Evolutionary conservation across 1,284 basidiomycete species (phyloP).

Genomic region (Porogramme epimiltina): DNA sequence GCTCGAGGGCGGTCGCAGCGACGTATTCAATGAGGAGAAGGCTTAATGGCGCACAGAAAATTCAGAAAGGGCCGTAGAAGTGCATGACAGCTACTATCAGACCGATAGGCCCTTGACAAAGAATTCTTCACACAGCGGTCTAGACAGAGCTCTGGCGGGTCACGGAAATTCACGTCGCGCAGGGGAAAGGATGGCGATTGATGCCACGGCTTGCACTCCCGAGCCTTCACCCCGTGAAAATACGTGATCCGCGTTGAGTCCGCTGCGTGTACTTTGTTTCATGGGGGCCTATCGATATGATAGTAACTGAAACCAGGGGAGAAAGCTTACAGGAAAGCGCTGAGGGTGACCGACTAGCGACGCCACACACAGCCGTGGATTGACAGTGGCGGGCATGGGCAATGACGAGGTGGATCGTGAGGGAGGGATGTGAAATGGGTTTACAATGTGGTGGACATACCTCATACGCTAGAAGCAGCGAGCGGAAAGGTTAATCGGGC

Average conservation of each 20-base stretch:
- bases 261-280: no score
- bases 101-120: no score
- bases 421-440: neutral
- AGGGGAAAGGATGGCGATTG: no score
- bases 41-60: slow-evolving; percentile 36
- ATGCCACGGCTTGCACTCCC: no score
- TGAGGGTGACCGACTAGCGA: slow-evolving; percentile 73
- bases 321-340: slow-evolving; percentile 70
- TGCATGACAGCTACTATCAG: neutral
- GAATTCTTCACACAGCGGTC: no score
- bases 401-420: neutral
- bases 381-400: no score
- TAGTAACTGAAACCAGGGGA: neutral
- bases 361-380: no score
- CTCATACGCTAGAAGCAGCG: slow-evolving; percentile 44
- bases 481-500: neutral
- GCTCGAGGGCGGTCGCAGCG: slow-evolving; percentile 62
- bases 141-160: no score
- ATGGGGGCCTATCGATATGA: no score
- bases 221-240: no score
- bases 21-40: slow-evolving; percentile 86
- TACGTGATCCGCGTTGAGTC: no score
- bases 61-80: neutral
- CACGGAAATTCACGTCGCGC: no score
- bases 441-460: slow-evolving; percentile 34